Evolutionary conservation across 495 filamentous ascomycete species (phyloP).

Genomic region (Aspergillus avenaceus): DNA sequence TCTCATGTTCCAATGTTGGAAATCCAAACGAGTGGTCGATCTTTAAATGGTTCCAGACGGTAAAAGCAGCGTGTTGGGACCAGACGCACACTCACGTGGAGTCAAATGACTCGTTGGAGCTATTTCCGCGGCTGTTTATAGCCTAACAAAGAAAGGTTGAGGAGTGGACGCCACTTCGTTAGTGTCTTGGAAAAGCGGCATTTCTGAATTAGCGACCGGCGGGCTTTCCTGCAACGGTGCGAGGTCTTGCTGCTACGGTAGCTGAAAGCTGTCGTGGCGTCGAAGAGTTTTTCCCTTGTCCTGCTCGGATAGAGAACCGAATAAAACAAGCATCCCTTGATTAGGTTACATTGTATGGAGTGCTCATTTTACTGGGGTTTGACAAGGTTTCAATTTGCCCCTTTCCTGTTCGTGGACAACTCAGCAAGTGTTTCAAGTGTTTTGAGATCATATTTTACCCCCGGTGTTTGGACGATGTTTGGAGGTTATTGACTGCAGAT

Average conservation of each 20-base stretch:
- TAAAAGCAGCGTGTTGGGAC: no score
- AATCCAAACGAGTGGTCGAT: no score
- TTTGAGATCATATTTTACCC: no score
- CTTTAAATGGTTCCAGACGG: no score
- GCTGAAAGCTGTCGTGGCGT: slow-evolving; percentile 1
- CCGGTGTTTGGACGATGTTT: no score
- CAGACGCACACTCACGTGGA: no score
- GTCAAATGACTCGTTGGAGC: no score
- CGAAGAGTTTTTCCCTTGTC: not conserved
- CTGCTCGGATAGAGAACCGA: not conserved
- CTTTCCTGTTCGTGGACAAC: not conserved
- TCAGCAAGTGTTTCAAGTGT: not conserved
- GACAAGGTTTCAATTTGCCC: not conserved
- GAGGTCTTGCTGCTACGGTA: not conserved
- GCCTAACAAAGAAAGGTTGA: no score
- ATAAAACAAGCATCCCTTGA: not conserved
- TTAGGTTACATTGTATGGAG: slow-evolving; percentile 1
- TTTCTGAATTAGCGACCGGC: not conserved
- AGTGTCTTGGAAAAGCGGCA: not conserved
- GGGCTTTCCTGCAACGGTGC: not conserved
- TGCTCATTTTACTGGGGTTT: not conserved
- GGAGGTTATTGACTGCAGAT: no score
- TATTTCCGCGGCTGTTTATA: no score
- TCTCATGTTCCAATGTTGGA: no score
- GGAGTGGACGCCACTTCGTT: no score